Percentiles rank a stretch among this genome's conserved stretches.
Conservation (phyloP, 768 basidiomycete genomes). For the Pleurotus sapidus region DNA sequence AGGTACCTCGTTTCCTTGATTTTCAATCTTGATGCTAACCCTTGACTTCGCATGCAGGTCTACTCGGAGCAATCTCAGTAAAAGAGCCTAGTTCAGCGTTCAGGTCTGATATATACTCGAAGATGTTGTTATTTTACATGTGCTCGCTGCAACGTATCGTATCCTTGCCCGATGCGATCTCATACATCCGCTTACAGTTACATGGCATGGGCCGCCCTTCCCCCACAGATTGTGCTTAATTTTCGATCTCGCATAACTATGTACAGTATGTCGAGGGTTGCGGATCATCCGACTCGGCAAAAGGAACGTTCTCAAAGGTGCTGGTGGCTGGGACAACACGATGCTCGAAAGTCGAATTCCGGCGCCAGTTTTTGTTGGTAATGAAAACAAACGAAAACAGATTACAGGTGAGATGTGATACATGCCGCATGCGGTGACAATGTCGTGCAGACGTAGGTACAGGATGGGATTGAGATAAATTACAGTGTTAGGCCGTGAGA, state of each 20-base stretch:
- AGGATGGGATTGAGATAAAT: neutral
- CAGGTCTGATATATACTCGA: too few relatives aligned
- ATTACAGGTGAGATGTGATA: too few relatives aligned
- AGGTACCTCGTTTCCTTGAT: constrained; percentile 46
- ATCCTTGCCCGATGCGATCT: neutral
- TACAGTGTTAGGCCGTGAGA: neutral
- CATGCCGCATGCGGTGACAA: too few relatives aligned
- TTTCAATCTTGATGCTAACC: constrained; percentile 1
- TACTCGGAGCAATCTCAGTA: constrained; percentile 72
- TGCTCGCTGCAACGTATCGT: neutral
- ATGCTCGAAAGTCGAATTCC: too few relatives aligned
- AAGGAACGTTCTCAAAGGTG: too few relatives aligned
- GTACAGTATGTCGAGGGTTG: neutral
- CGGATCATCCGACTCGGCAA: neutral
- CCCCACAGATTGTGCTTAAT: neutral
- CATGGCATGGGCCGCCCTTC: neutral
- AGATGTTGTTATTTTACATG: too few relatives aligned
- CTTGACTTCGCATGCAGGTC: constrained; percentile 30
- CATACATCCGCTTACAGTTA: too few relatives aligned
- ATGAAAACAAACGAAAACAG: too few relatives aligned
- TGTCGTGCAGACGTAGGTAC: too few relatives aligned
- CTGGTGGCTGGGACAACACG: too few relatives aligned
- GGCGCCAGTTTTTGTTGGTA: too few relatives aligned
- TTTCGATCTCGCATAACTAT: neutral
- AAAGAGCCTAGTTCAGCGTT: constrained; percentile 2